A percentile compares a stretch with the other conserved stretches of the same genome.
These are phyloP conservation scores for Neofusicoccum sp. DNA, from an alignment of 2,329 filamentous ascomycete genomes.

Conservation along the genomic window DNA sequence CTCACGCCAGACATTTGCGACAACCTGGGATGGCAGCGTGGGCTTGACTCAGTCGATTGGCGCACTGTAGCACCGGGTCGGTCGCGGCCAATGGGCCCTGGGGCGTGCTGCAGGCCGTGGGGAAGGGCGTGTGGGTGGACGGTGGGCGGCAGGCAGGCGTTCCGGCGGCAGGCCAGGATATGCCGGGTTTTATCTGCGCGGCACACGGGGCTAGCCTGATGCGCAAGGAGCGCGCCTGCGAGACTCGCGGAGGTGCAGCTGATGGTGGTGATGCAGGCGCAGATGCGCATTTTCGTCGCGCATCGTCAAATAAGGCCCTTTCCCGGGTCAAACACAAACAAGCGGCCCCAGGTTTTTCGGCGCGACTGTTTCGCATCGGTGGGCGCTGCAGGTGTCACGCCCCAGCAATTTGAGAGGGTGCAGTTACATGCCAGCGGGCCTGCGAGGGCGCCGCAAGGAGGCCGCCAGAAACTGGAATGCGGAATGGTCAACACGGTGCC, in stretches of 20 bases:
- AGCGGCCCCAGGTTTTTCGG: conserved; percentile 15
- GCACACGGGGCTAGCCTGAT: conserved; percentile 18
- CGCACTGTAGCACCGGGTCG: conserved; percentile 10
- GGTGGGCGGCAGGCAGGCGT: conserved; percentile 17
- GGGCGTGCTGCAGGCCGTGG: conserved; percentile 18
- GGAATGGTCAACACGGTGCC: conserved; percentile 22
- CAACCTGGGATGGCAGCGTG: conserved; percentile 21
- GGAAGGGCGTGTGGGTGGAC: conserved; percentile 17
- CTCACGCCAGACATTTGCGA: conserved; percentile 33
- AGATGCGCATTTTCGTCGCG: conserved; percentile 23
- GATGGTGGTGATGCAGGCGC: conserved; percentile 22
- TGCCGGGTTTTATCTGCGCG: conserved; percentile 21
- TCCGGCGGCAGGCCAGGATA: conserved; percentile 20
- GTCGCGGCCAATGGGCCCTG: conserved; percentile 19
- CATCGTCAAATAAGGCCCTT: conserved; percentile 20
- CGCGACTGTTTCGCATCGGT: conserved; percentile 20
- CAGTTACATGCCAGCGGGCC: conserved; percentile 18
- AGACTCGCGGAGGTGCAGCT: conserved; percentile 11
- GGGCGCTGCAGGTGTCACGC: conserved; percentile 19
- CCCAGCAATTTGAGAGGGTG: conserved; percentile 13
- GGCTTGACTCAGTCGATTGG: conserved; percentile 20
- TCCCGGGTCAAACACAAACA: conserved; percentile 19
- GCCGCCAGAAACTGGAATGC: conserved; percentile 18
- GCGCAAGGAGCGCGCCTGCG: conserved; percentile 20
- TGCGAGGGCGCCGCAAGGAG: conserved; percentile 18